A percentile compares a stretch with the other conserved stretches of the same genome.
These are phyloP conservation scores for Zopfochytrium polystomum DNA, from an alignment of 371 early-diverging fungal genomes.

Conservation along the genomic window DNA sequence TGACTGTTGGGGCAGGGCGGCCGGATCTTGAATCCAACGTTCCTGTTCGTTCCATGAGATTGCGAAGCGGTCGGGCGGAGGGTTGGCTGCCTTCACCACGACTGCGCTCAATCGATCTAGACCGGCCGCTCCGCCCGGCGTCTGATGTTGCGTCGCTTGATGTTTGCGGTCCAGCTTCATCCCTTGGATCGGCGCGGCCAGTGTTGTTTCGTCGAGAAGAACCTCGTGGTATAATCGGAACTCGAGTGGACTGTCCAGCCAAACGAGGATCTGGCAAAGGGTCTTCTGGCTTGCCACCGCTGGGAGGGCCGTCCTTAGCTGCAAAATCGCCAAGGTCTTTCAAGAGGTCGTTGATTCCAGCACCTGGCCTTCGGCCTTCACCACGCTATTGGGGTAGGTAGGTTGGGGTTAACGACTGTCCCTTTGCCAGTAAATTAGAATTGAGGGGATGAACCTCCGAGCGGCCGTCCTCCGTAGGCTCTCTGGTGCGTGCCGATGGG, in stretches of 20 bases:
- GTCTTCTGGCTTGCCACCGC: too few relatives aligned
- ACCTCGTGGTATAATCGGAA: not conserved
- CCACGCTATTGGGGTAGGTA: too few relatives aligned
- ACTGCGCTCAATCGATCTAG: not conserved
- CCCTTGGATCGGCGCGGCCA: not conserved
- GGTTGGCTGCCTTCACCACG: not conserved
- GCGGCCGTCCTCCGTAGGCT: not conserved
- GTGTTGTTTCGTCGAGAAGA: not conserved
- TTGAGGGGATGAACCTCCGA: not conserved
- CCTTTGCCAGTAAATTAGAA: not conserved
- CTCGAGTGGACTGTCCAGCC: too few relatives aligned
- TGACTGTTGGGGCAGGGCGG: conserved; percentile 1
- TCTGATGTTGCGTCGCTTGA: not conserved
- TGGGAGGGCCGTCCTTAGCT: not conserved
- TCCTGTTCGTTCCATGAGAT: not conserved
- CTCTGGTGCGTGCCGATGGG: not conserved
- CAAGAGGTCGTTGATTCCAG: not conserved
- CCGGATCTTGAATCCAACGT: not conserved
- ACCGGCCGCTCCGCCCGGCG: not conserved
- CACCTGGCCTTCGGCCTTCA: not conserved
- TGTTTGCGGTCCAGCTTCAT: not conserved
- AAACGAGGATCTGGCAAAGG: too few relatives aligned
- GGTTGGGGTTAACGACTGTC: not conserved
- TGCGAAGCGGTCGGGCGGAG: not conserved
- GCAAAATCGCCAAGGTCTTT: not conserved